Evolutionary conservation across 2,329 filamentous ascomycete genomes (phyloP).

Genomic region (Lachnellula suecica): DNA sequence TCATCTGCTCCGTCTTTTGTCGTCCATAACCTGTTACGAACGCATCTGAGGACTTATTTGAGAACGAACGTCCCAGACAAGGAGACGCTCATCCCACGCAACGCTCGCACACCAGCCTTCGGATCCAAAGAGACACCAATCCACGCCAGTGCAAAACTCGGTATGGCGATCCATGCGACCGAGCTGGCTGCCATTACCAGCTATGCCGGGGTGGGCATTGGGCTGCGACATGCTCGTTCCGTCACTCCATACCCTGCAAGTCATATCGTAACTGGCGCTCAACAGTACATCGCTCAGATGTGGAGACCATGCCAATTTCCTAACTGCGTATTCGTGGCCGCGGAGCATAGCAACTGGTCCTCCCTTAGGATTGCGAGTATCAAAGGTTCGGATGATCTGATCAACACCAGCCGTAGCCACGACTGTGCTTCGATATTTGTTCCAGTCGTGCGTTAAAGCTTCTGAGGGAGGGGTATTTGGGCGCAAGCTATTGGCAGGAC

Average conservation of each 20-base stretch:
- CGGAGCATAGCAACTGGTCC: slow-evolving; percentile 73
- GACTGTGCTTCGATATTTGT: slow-evolving; percentile 87
- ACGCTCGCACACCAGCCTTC: slow-evolving; percentile 95
- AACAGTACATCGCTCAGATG: slow-evolving; percentile 87
- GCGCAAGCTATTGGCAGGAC: slow-evolving; percentile 25
- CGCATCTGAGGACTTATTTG: slow-evolving; percentile 45
- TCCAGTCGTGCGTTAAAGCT: slow-evolving; percentile 96
- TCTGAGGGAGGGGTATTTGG: slow-evolving; percentile 50
- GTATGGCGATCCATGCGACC: slow-evolving; percentile 88
- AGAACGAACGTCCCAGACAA: slow-evolving; percentile 86
- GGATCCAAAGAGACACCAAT: slow-evolving; percentile 95
- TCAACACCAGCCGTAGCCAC: slow-evolving; percentile 91
- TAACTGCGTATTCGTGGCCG: slow-evolving; percentile 89
- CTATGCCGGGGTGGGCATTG: slow-evolving; percentile 31
- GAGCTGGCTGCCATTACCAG: slow-evolving; percentile 30
- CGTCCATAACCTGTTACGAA: background rate
- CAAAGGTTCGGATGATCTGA: slow-evolving; percentile 82
- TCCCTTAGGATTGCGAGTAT: slow-evolving; percentile 73
- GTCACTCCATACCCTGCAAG: slow-evolving; percentile 90
- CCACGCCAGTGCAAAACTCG: slow-evolving; percentile 93
- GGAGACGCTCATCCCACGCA: slow-evolving; percentile 88
- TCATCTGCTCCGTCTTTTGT: background rate
- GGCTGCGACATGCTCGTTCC: slow-evolving; percentile 45
- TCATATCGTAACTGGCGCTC: slow-evolving; percentile 97
- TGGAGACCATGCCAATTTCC: slow-evolving; percentile 86